A percentile compares a stretch with the other conserved stretches of the same genome.
Conservation (phyloP, 176 grass and related monocot species). For the Carex myosuroides region DNA sequence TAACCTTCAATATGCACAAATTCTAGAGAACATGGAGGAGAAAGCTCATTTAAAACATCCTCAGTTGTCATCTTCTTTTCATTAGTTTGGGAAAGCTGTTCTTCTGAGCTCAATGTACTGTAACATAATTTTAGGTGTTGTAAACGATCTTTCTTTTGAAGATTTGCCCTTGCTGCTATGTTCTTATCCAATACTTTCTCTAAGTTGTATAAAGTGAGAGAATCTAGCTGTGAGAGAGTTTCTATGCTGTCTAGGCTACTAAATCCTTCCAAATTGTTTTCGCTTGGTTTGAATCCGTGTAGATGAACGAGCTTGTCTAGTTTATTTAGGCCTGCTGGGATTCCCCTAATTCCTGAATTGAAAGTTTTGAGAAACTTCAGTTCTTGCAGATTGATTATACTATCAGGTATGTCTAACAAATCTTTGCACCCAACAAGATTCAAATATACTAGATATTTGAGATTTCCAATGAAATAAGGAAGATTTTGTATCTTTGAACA, state of each 20-base stretch:
- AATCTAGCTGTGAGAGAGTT: neutral
- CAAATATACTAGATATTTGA: neutral
- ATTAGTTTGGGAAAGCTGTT: neutral
- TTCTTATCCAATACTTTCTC: neutral
- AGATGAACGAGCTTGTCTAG: neutral
- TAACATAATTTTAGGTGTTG: neutral
- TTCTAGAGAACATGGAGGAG: neutral
- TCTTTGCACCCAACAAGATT: rapidly evolving
- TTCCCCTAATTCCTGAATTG: neutral
- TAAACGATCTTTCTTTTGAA: neutral
- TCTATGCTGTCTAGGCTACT: neutral
- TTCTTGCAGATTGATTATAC: neutral
- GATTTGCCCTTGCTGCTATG: neutral
- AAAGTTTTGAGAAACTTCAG: neutral
- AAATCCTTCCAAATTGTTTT: neutral
- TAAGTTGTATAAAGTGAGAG: neutral
- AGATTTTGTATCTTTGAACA: neutral
- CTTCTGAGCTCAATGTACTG: neutral
- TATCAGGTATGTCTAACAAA: neutral
- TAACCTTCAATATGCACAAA: neutral
- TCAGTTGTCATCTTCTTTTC: neutral
- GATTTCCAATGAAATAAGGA: neutral
- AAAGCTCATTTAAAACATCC: neutral
- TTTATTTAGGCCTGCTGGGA: neutral
- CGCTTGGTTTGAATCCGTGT: neutral